phyloP scores from a whole-genome alignment of 495 filamentous ascomycete genomes.

The Pyrenula aspistea region DNA sequence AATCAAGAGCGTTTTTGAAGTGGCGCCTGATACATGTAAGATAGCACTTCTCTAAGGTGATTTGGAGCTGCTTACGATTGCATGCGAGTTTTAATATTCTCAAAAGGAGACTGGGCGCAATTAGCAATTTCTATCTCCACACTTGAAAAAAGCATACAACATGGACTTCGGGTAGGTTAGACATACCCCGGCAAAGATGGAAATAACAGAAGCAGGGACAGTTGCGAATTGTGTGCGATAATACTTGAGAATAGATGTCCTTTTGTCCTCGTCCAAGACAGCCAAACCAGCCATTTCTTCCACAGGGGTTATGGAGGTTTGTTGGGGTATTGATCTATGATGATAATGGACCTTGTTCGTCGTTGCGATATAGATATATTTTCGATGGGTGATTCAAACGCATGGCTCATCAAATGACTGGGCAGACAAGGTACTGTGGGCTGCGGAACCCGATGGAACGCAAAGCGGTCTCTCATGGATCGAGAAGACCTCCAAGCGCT shows the following conservation, averaged over 20 bases:
- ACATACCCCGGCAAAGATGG: slow-evolving; percentile 34
- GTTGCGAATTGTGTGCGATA: slow-evolving; percentile 37
- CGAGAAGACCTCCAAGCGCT: slow-evolving; percentile 39
- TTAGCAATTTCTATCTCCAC: background rate
- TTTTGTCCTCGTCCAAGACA: slow-evolving; percentile 25
- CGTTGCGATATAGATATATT: background rate
- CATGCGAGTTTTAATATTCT: slow-evolving; percentile 39
- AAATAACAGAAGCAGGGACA: slow-evolving; percentile 28
- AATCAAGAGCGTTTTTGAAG: slow-evolving; percentile 28
- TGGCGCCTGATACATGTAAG: slow-evolving; percentile 20
- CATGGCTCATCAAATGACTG: background rate
- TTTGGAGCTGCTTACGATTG: slow-evolving; percentile 25
- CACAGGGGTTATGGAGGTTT: slow-evolving; percentile 14
- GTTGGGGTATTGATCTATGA: slow-evolving; percentile 18
- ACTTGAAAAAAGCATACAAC: too few relatives aligned
- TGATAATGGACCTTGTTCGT: background rate
- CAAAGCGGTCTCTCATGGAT: slow-evolving; percentile 37
- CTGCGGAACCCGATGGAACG: slow-evolving; percentile 41
- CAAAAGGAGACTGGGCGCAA: slow-evolving; percentile 28
- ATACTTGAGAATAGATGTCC: slow-evolving; percentile 29
- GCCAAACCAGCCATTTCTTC: slow-evolving; percentile 21
- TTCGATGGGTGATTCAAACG: background rate
- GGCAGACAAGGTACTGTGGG: slow-evolving; percentile 10
- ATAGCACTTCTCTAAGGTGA: slow-evolving; percentile 1
- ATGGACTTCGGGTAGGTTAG: too few relatives aligned